These are phyloP conservation scores for Rhizoclosmatium sp. DNA, from an alignment of 192 early-diverging fungal genomes.

Conservation along the genomic window DNA sequence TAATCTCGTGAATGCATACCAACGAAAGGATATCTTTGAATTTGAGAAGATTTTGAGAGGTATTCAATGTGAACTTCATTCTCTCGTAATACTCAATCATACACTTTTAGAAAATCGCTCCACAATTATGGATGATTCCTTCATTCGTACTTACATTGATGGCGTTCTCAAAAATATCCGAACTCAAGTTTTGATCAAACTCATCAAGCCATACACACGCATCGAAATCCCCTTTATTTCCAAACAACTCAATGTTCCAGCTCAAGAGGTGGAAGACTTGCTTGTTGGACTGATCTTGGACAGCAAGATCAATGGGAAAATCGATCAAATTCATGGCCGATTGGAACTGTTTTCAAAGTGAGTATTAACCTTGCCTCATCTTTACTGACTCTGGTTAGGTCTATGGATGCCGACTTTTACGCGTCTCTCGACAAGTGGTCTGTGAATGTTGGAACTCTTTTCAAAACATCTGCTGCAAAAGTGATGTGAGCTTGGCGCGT, in stretches of 20 bases:
- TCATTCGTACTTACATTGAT: constrained; percentile 89
- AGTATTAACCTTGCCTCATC: constrained; percentile 23
- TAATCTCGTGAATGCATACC: constrained; percentile 88
- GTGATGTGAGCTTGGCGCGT: constrained; percentile 8
- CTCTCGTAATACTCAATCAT: not conserved
- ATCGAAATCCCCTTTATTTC: constrained; percentile 86
- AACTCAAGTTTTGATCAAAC: constrained; percentile 83
- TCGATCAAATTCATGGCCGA: constrained; percentile 90
- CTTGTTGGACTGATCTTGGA: constrained; percentile 90
- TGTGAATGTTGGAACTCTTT: constrained; percentile 64
- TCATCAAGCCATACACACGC: constrained; percentile 92
- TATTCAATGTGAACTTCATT: constrained; percentile 11
- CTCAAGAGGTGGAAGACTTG: constrained; percentile 82
- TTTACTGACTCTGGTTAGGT: constrained; percentile 45
- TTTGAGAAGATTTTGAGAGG: constrained; percentile 87
- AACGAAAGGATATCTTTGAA: constrained; percentile 83
- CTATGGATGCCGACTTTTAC: constrained; percentile 69
- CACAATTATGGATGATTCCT: constrained; percentile 88
- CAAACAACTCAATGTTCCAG: constrained; percentile 81
- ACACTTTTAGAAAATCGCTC: constrained; percentile 60
- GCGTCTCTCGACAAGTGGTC: constrained; percentile 79
- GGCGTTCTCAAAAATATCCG: constrained; percentile 94
- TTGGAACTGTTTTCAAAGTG: constrained; percentile 78
- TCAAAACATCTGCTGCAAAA: constrained; percentile 52
- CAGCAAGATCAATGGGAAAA: constrained; percentile 80